phyloP scores from a whole-genome alignment of 441 rosid species.

The Raphanus hybrid region DNA sequence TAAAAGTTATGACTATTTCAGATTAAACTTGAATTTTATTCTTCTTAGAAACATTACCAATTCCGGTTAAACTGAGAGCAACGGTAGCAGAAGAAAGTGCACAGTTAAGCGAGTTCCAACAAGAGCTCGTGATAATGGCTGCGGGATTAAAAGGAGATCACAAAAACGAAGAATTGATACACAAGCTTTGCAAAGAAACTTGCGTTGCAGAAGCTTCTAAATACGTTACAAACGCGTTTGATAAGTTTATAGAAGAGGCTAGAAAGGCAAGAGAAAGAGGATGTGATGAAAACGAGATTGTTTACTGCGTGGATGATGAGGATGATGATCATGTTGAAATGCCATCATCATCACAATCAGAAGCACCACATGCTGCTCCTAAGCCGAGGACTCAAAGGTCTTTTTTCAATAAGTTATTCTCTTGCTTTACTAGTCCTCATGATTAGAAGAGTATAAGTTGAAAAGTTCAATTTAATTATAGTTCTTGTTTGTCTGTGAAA shows the following conservation, averaged over 20 bases:
- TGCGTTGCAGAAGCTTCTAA: constrained; percentile 56
- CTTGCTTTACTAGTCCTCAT: constrained; percentile 60
- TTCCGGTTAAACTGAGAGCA: constrained; percentile 54
- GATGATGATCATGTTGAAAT: constrained; percentile 27
- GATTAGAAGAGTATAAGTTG: constrained; percentile 31
- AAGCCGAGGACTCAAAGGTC: constrained; percentile 40
- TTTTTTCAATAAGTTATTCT: constrained; percentile 56
- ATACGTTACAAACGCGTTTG: constrained; percentile 56
- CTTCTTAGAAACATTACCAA: constrained; percentile 52
- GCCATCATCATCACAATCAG: constrained; percentile 20
- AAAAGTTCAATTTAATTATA: background rate
- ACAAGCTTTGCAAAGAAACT: constrained; percentile 61
- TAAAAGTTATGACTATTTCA: background rate
- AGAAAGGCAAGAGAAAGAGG: constrained; percentile 55
- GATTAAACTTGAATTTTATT: too few relatives aligned
- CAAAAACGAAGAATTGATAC: constrained; percentile 47
- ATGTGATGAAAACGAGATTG: constrained; percentile 44
- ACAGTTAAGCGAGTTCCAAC: constrained; percentile 70
- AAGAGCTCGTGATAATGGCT: constrained; percentile 67
- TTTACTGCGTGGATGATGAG: constrained; percentile 31
- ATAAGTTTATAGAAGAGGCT: constrained; percentile 50
- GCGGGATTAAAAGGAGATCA: constrained; percentile 69
- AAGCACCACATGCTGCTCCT: constrained; percentile 4
- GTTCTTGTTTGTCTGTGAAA: background rate
- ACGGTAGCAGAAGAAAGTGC: constrained; percentile 51